phyloP scores from a whole-genome alignment of 2,329 filamentous ascomycete genomes.

The Arthrinium puccinioides region DNA sequence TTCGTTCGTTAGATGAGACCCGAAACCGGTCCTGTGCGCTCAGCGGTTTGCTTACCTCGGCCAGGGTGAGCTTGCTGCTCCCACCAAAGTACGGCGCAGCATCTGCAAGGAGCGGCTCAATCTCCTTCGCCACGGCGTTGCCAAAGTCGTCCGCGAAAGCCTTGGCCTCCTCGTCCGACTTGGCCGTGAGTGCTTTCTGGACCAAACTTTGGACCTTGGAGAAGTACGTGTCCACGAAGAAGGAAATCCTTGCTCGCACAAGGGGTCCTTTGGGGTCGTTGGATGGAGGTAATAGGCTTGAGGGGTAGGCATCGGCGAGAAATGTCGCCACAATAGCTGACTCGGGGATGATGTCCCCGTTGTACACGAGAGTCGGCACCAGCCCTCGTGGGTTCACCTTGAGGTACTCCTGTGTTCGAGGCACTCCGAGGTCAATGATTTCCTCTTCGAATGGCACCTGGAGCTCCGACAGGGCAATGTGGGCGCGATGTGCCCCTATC shows the following conservation, averaged over 20 bases:
- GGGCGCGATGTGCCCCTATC: constrained; percentile 8
- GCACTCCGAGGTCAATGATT: constrained; percentile 4
- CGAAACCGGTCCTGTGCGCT: too few species aligned
- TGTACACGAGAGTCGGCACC: constrained; percentile 4
- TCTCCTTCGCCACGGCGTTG: constrained; percentile 2
- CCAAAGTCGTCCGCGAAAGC: neutral
- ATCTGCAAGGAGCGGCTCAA: constrained; percentile 7
- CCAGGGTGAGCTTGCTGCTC: constrained; percentile 6
- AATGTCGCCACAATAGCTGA: constrained; percentile 7
- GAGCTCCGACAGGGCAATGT: constrained; percentile 6
- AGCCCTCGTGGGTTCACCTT: constrained; percentile 6
- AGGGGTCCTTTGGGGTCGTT: constrained; percentile 2
- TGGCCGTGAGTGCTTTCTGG: neutral
- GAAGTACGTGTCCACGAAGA: constrained; percentile 9
- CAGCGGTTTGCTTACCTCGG: constrained; percentile 4
- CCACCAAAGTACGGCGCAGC: constrained; percentile 8
- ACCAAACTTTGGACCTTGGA: constrained; percentile 4
- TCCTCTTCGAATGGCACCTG: constrained; percentile 7
- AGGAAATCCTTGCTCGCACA: constrained; percentile 4
- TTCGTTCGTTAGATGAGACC: too few species aligned
- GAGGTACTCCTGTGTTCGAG: constrained; percentile 6
- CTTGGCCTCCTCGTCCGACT: constrained; percentile 1
- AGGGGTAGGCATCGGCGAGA: constrained; percentile 6
- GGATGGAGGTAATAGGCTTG: constrained; percentile 3
- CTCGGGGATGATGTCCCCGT: constrained; percentile 6